Evolutionary conservation across 306 rosid species (phyloP), one percentile per base, ranked within the genome.

Genomic region (Cucumis cinereus): DNA sequence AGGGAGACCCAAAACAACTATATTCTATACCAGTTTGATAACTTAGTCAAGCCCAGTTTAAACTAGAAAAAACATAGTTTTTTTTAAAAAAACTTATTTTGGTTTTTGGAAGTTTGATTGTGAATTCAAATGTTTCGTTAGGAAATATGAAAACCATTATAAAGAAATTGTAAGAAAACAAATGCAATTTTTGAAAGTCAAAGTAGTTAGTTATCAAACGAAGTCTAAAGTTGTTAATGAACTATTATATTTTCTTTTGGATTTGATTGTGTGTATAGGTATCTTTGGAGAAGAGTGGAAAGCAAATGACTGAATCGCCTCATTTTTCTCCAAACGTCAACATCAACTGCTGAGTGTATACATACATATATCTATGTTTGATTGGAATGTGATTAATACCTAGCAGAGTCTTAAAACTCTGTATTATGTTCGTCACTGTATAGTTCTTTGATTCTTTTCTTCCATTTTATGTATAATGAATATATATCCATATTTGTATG

Each of bases 251-350:
- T 77, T 66, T 45, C 49, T 49, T 61, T 81, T 35, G 62, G 59
- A 38, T 63, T 72, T 83, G 53, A 63, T 67, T 81, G 59, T 83
- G 38, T 75, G 33, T 68, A 82, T 86, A 94, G 99, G 86, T 94
- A 80, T 90, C 90, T 73, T 69, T 94, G 88, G 88, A 87, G 83
- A 85, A 88, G 84, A 86, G 85, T 81, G 74, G 78, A 78, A 86
- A 79, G 78, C 82, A 70, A 82, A 78, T 73, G 68, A 80, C 68
- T 54, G 77, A 86, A 54, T 80, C 77, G 11, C 55, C 54, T 33
- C 88, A 62, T 56, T 83, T 41, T 41, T 40, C 88, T 77, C 24
- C 60, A 43, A 55, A 10, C 7, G 50, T 54, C 66, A 56, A 74
- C 77, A 10, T 74, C 64, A 19, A 74, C 77, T 30, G 20, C 77